These are phyloP conservation scores for Ogataea nitratoaversa DNA, from an alignment of 805 yeast species.

Conservation along the genomic window DNA sequence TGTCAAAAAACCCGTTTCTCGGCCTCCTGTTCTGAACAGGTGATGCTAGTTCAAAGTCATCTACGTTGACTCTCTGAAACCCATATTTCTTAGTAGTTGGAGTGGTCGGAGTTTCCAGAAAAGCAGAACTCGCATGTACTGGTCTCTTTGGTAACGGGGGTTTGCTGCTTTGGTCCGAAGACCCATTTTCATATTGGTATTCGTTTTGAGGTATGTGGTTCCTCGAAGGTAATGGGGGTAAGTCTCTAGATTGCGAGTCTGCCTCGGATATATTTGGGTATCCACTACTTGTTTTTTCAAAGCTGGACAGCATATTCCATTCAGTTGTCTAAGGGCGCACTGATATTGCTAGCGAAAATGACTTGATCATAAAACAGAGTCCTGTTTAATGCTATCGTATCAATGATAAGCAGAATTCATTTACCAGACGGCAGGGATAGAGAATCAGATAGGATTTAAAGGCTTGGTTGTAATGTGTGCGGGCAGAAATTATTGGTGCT, in stretches of 20 bases:
- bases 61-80: slow-evolving; percentile 9
- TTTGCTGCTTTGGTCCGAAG: background rate
- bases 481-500: no score
- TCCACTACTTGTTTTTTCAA: no score
- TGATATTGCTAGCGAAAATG: no score
- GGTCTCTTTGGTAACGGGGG: slow-evolving; percentile 14
- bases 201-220: background rate
- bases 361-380: no score
- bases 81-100: slow-evolving; percentile 5
- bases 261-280: no score
- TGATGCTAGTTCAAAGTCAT: slow-evolving; percentile 12
- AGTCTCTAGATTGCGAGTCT: background rate
- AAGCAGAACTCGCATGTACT: background rate
- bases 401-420: no score
- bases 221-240: slow-evolving; percentile 8
- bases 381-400: no score
- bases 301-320: no score
- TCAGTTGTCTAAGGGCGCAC: background rate
- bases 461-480: no score
- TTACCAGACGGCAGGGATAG: no score
- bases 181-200: background rate
- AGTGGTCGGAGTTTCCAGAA: background rate
- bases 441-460: no score
- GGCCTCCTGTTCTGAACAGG: slow-evolving; percentile 2
- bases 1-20: background rate